phyloP scores from a whole-genome alignment of 1,139 yeast genomes.

The Diutina sp. region DNA sequence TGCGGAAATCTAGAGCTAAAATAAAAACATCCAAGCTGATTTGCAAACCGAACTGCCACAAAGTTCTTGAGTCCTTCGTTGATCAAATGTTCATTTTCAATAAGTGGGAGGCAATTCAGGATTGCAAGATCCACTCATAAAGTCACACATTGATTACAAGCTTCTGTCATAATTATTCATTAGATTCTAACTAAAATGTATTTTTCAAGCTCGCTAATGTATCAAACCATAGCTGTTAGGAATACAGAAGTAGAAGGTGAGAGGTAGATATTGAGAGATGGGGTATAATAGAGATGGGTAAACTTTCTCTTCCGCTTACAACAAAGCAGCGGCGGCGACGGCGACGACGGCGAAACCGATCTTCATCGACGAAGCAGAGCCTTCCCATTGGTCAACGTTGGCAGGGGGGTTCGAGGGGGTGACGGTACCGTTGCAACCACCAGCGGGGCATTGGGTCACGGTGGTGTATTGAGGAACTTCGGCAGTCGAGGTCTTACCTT shows the following conservation, averaged over 20 bases:
- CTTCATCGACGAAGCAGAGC: background rate
- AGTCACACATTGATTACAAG: background rate
- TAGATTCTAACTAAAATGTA: background rate
- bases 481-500: background rate
- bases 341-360: constrained; percentile 1
- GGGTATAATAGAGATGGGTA: background rate
- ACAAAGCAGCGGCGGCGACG: constrained; percentile 3
- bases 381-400: background rate
- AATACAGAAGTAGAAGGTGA: background rate
- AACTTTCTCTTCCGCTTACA: background rate
- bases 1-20: no score
- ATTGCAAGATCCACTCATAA: background rate
- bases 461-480: background rate
- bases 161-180: background rate
- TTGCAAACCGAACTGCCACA: background rate
- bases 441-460: constrained; percentile 1
- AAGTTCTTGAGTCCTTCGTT: no score
- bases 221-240: constrained; percentile 1
- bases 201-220: background rate
- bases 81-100: no score
- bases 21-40: no score
- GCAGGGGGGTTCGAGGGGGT: constrained; percentile 1
- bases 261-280: background rate
- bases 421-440: background rate
- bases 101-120: no score